Conservation (phyloP, 257 asterid genomes). For the Primulina eburnea region DNA sequence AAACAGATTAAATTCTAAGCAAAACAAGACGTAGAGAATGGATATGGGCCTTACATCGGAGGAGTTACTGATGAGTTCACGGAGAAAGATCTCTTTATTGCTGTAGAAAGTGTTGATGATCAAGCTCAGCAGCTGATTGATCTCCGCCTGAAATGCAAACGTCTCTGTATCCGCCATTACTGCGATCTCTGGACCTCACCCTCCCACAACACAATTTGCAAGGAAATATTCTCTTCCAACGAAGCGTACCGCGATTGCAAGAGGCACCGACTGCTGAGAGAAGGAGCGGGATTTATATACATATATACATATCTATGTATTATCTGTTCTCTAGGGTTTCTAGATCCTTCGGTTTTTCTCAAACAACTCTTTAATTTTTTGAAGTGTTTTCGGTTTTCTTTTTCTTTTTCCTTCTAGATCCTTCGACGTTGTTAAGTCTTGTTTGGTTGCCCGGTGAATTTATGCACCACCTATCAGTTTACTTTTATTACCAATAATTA, state of each 20-base stretch:
- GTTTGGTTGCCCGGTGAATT: too few relatives aligned
- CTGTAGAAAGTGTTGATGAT: not conserved
- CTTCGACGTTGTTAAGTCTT: not conserved
- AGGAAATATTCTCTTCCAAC: too few relatives aligned
- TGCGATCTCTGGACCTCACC: not conserved
- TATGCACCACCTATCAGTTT: too few relatives aligned
- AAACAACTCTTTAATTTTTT: not conserved
- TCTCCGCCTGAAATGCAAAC: slow-evolving; percentile 1
- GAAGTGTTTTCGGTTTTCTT: not conserved
- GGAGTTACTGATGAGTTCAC: slow-evolving; percentile 13
- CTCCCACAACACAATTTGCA: not conserved
- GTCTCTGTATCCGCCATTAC: not conserved
- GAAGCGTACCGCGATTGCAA: not conserved
- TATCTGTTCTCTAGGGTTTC: slow-evolving; percentile 4
- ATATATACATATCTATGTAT: not conserved
- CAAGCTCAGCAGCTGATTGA: not conserved
- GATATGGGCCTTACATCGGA: slow-evolving; percentile 2
- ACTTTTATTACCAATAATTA: too few relatives aligned
- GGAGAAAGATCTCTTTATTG: not conserved
- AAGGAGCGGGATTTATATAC: not conserved
- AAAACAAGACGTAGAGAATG: not conserved
- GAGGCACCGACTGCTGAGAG: too few relatives aligned
- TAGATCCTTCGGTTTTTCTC: slow-evolving; percentile 8
- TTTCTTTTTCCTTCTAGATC: not conserved
- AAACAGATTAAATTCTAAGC: not conserved